Conservation (phyloP, 106 monocot species). For the Platanthera zijinensis region DNA sequence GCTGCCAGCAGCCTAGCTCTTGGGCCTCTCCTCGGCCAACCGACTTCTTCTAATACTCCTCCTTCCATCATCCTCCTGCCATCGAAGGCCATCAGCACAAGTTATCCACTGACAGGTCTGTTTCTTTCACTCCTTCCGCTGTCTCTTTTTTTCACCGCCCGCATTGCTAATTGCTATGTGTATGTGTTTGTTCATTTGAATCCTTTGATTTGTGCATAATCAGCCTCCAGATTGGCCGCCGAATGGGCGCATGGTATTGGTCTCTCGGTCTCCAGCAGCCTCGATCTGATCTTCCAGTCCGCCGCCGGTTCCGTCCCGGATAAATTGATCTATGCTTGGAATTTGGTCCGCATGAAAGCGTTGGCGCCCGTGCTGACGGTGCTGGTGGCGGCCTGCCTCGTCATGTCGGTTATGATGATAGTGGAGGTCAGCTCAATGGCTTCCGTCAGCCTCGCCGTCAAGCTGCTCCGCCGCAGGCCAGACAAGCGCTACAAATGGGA, state of each 20-base stretch:
- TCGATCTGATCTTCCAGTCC: conserved; percentile 1
- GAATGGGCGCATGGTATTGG: not conserved
- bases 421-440: conserved; percentile 30
- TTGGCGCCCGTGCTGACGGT: conserved; percentile 30
- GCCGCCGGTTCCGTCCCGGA: conserved; percentile 6
- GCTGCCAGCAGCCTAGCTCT: not conserved
- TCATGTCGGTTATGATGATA: conserved; percentile 39
- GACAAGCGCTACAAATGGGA: conserved; percentile 45
- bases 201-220: not conserved
- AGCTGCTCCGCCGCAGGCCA: conserved; percentile 25
- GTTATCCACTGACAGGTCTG: not conserved
- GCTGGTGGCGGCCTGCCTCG: conserved; percentile 24
- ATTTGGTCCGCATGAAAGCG: not conserved
- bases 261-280: not conserved
- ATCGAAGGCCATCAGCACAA: not conserved
- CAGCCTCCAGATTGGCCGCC: not conserved
- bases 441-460: conserved; percentile 26
- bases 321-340: not conserved
- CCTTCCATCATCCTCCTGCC: not conserved
- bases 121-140: not conserved
- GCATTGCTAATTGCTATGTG: no score
- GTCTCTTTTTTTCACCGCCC: not conserved
- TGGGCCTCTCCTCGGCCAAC: not conserved
- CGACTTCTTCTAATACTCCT: not conserved
- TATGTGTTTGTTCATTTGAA: not conserved